phyloP scores from a whole-genome alignment of 768 basidiomycete genomes.

The Collybia mongolica region DNA sequence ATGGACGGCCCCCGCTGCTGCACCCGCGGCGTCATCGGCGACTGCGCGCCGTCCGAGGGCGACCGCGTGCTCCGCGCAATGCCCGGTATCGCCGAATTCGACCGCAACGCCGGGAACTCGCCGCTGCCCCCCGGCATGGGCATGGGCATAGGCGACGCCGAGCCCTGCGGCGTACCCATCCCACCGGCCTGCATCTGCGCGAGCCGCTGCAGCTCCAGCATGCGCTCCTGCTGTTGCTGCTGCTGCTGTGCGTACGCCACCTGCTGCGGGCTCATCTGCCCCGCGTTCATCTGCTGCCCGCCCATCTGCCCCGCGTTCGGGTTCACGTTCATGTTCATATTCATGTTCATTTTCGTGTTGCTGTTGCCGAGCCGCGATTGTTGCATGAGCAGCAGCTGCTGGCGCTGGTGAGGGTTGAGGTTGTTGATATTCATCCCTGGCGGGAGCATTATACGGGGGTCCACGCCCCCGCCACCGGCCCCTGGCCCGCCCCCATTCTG shows the following conservation, averaged over 20 bases:
- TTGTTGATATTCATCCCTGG: slow-evolving; percentile 26
- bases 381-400: slow-evolving; percentile 38
- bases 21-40: slow-evolving; percentile 50
- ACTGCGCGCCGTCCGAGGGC: slow-evolving; percentile 61
- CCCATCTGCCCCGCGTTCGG: slow-evolving; percentile 15
- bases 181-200: slow-evolving; percentile 23
- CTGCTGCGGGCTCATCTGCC: slow-evolving; percentile 17
- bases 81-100: slow-evolving; percentile 55
- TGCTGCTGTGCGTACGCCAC: slow-evolving; percentile 26
- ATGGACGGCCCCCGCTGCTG: slow-evolving; percentile 35
- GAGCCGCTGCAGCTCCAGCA: slow-evolving; percentile 20
- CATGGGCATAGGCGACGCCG: slow-evolving; percentile 44
- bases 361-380: slow-evolving; percentile 20
- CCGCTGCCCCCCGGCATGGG: slow-evolving; percentile 20
- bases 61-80: slow-evolving; percentile 76
- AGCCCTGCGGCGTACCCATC: slow-evolving; percentile 36
- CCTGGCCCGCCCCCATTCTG: slow-evolving; percentile 9
- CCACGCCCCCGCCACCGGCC: slow-evolving; percentile 27
- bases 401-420: slow-evolving; percentile 41
- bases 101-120: slow-evolving; percentile 48
- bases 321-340: slow-evolving; percentile 15
- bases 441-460: slow-evolving; percentile 22
- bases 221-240: slow-evolving; percentile 36
- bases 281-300: slow-evolving; percentile 9
- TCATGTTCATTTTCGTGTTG: slow-evolving; percentile 15